A percentile compares a stretch with the other conserved stretches of the same genome.
These are phyloP conservation scores for Yamadazyma friedrichii DNA, from an alignment of 1,139 yeast genomes.

Conservation along the genomic window DNA sequence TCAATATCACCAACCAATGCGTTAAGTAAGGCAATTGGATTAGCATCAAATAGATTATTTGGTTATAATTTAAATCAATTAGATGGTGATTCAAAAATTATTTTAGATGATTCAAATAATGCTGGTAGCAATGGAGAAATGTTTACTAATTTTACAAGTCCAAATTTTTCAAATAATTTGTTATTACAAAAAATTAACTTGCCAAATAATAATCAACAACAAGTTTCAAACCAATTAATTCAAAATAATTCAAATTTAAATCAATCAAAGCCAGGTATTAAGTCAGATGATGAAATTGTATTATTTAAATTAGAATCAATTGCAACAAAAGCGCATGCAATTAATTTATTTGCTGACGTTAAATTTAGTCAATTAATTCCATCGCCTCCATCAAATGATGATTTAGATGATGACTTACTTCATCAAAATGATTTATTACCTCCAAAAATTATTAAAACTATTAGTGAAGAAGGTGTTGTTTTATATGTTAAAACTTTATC, in stretches of 20 bases:
- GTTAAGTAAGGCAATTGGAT: constrained; percentile 78
- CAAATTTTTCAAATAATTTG: constrained; percentile 36
- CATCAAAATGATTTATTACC: constrained; percentile 50
- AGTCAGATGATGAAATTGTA: constrained; percentile 36
- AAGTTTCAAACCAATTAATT: constrained; percentile 13
- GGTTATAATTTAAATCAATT: constrained; percentile 36
- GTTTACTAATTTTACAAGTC: constrained; percentile 11
- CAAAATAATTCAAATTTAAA: constrained; percentile 1
- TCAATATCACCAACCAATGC: constrained; percentile 88
- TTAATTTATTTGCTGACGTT: constrained; percentile 85
- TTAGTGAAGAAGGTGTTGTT: constrained; percentile 86
- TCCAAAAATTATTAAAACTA: constrained; percentile 54
- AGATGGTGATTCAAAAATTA: constrained; percentile 7
- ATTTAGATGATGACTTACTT: constrained; percentile 38
- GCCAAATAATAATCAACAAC: constrained; percentile 17
- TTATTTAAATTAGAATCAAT: constrained; percentile 62
- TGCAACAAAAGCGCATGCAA: constrained; percentile 88
- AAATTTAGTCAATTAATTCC: constrained; percentile 85
- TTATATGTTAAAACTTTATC: constrained; percentile 82
- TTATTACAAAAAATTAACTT: constrained; percentile 36
- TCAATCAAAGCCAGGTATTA: constrained; percentile 1
- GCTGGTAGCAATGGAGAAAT: background rate
- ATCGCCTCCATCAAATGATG: constrained; percentile 59
- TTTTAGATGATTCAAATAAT: constrained; percentile 3
- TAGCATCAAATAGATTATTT: constrained; percentile 85